Evolutionary conservation across 1,284 basidiomycete genomes (phyloP), one percentile per base, ranked within the genome.

Genomic region (Tylopilus sp.): DNA sequence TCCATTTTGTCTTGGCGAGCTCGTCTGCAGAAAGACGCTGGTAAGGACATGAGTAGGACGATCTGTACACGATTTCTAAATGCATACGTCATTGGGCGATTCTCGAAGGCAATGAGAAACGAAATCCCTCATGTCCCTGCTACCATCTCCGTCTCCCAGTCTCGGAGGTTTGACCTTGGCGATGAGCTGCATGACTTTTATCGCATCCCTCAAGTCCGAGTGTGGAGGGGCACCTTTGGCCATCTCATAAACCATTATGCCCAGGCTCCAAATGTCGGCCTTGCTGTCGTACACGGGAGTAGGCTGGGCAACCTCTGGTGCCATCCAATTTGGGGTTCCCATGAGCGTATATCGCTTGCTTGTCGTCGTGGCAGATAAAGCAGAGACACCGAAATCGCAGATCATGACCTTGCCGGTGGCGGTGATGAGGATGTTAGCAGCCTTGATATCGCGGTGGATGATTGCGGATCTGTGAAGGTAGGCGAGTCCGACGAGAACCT

Each of bases 321-420:
- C 95, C 96, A 98, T 98, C 95, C 95, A 98, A 66, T 96, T 92
- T 0, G 94, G 95, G 0, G 96, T 98, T 1, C 96, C 96, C 53
- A 95, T 92, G 56, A 97, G 83, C 0, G 95, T 98, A 41, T 92
- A 93, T 19, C 95, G 82, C 68, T 97, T 98, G 65, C 90, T 90
- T 6, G 86, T 86, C 2, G 84, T 78, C 6, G 90, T 93, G 6
- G 89, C 84, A 30, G 97, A 79, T 29, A 97, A 81, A 7, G 97
- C 95, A 7, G 95, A 96, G 41, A 98, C 95, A 33, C 95, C 96
- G 70, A 98, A 98, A 71, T 98, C 95, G 65, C 91, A 94, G 18
- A 98, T 85, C 74, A 97, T 85, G 58, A 98, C 89, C 57, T 91
- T 92, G 7, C 92, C 89, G 0, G 85, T 74, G 6, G 87, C 81